Evolutionary conservation across 495 filamentous ascomycete genomes (phyloP), one percentile per base, ranked within the genome.

Genomic region (Penicillium turbatum): DNA sequence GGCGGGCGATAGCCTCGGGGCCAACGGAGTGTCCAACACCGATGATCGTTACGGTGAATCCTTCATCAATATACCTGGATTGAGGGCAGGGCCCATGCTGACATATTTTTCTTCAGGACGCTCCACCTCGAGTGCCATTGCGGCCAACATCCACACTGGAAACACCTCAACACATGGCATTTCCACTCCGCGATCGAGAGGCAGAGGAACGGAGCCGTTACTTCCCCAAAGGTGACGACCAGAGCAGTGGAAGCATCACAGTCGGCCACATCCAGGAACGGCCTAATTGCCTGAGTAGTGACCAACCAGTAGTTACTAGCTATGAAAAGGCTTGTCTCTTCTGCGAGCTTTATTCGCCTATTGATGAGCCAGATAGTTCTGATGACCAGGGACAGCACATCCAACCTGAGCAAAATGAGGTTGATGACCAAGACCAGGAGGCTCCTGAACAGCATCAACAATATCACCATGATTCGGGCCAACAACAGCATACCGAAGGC

Each of bases 261-360:
- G 15, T 48, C 9, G 12, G 44, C 12, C 10, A 44, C 16, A 39
- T 13, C 8, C 39, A 16, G 15, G 40, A 27, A 42, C 24, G 3
- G 11, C 27, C 21, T 9, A 10, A 17, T 10, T 5, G 6, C 10
- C 1, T 21, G 16, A 8, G 8, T 32, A 27, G 13, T 5, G 6
- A 19, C 9, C 19, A 30, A 9, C 29, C 48, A 9, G 42, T 56
- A 5, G 54, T 61, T 2, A 41, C 29, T 5, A 24, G 51, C 15
- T 21, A 58, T 21, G 55, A 40, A 0, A 71, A 68, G 36, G 9
- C 44, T 10, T 71, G 66, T 40, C 41, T 64, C 7, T 69, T 58
- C 58, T 71, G 68, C 21, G 27, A 34, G 21, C 21, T 29, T 8
- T 48, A 35, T 21, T 9, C 37, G 39, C 19, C 4, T 11, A 7